phyloP scores from a whole-genome alignment of 805 yeast genomes.

The Wickerhamomyces silvicola region DNA sequence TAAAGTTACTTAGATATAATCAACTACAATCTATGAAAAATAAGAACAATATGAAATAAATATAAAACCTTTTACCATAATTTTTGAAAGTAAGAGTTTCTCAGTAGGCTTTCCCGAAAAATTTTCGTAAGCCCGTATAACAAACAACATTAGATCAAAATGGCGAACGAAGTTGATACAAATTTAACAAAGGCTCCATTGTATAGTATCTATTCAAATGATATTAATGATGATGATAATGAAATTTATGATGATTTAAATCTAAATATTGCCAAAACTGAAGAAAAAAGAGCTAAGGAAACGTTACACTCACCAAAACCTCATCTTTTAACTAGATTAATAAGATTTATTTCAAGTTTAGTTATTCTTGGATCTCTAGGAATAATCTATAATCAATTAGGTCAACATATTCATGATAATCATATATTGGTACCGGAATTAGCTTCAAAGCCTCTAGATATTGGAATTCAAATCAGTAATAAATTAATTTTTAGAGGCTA shows the following conservation, averaged over 20 bases:
- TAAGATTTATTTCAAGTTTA: constrained; percentile 5
- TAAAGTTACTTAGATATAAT: too few relatives aligned
- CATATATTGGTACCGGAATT: constrained; percentile 37
- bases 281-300: constrained; percentile 20
- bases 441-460: constrained; percentile 35
- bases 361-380: constrained; percentile 38
- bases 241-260: constrained; percentile 27
- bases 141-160: too few relatives aligned
- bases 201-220: constrained; percentile 44
- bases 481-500: constrained; percentile 5
- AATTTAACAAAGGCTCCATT: constrained; percentile 46
- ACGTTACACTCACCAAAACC: constrained; percentile 4
- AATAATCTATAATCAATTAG: constrained; percentile 44
- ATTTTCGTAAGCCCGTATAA: background rate
- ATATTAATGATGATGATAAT: constrained; percentile 24
- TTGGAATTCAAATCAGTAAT: constrained; percentile 24
- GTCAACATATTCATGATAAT: constrained; percentile 44
- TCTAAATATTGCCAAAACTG: constrained; percentile 25
- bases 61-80: background rate
- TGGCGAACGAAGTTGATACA: background rate
- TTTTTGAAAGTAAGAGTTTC: too few relatives aligned
- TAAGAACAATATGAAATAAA: background rate
- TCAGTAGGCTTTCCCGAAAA: background rate
- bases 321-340: background rate
- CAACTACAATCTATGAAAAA: too few relatives aligned